Percentiles rank a stretch among this genome's conserved stretches.
phyloP scores from a whole-genome alignment of 2,329 filamentous ascomycete species.

The Botrytis medusae region DNA sequence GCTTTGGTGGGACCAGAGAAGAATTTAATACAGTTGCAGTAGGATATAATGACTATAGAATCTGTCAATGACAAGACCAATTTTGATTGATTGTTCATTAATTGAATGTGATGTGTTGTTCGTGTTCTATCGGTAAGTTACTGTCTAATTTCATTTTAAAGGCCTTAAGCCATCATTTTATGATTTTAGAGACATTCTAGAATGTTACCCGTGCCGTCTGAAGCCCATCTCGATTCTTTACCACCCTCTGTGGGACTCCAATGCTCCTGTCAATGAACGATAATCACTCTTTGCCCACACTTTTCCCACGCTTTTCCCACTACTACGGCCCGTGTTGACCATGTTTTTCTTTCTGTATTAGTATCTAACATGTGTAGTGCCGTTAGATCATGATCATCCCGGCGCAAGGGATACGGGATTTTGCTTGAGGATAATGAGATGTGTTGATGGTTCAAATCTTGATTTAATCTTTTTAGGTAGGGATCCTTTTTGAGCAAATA shows the following conservation, averaged over 20 bases:
- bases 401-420: conserved; percentile 21
- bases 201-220: conserved; percentile 20
- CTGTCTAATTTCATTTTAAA: background rate
- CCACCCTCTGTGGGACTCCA: conserved; percentile 13
- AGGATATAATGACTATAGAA: background rate
- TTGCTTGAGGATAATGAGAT: conserved; percentile 14
- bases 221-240: background rate
- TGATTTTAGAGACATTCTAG: conserved; percentile 13
- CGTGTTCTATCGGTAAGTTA: background rate
- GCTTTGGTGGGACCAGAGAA: background rate
- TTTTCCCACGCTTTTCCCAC: conserved; percentile 2
- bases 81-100: background rate
- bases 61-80: background rate
- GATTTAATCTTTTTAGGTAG: background rate
- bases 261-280: conserved; percentile 6
- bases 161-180: background rate
- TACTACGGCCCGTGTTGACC: conserved; percentile 20
- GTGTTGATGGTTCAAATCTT: conserved; percentile 10
- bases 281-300: background rate
- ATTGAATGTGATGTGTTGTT: conserved; percentile 8
- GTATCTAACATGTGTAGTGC: conserved; percentile 8
- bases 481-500: background rate
- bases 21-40: background rate
- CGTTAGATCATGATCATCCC: conserved; percentile 21
- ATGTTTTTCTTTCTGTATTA: conserved; percentile 8